Conservation (phyloP, 306 rosid genomes). For the Delonix regia region DNA sequence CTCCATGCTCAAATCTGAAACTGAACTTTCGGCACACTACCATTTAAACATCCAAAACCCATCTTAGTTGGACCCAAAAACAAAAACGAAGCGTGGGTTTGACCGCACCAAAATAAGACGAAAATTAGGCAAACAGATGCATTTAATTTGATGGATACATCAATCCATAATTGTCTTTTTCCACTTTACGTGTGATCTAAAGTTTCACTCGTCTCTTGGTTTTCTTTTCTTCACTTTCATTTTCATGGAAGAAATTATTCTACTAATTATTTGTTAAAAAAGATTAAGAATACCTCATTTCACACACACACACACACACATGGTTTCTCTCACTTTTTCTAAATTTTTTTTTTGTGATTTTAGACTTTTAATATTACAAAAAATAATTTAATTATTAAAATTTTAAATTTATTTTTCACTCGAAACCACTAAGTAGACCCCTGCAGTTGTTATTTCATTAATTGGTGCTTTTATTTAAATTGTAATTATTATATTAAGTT, state of each 20-base stretch:
- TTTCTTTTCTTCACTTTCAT: neutral
- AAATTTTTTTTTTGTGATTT: too few relatives aligned
- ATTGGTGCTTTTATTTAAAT: too few relatives aligned
- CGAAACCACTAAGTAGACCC: too few relatives aligned
- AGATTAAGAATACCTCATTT: neutral
- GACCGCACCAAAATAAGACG: neutral
- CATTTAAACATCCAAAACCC: neutral
- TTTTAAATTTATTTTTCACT: too few relatives aligned
- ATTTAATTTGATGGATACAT: neutral
- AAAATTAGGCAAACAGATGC: neutral
- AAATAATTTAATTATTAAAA: too few relatives aligned
- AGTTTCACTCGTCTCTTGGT: neutral
- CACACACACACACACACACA: too few relatives aligned
- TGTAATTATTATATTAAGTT: too few relatives aligned
- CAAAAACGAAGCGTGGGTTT: neutral
- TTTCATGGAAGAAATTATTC: neutral
- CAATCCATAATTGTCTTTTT: neutral
- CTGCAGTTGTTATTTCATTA: too few relatives aligned
- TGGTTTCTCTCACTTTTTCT: too few relatives aligned
- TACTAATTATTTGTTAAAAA: neutral
- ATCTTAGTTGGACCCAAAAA: too few relatives aligned
- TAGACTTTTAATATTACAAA: too few relatives aligned
- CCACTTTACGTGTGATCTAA: neutral
- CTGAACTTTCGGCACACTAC: conserved; percentile 30
- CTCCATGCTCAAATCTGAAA: too few relatives aligned